Evolutionary conservation across 768 basidiomycete species (phyloP).

Genomic region (Lactarius sp.): DNA sequence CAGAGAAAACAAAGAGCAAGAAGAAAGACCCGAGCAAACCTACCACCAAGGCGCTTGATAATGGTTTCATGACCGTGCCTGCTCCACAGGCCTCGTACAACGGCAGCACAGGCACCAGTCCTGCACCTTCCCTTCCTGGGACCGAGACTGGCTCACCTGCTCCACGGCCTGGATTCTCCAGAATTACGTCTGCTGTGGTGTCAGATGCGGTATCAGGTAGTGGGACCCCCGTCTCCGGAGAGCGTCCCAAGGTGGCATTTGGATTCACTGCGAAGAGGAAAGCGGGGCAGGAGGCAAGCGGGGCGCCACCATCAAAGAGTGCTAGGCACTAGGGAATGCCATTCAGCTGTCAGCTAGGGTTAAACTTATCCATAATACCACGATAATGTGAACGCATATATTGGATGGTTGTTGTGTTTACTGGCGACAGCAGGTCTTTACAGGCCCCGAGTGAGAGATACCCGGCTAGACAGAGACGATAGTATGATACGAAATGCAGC

Average conservation of each 20-base stretch:
- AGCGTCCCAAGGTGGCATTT: constrained; percentile 71
- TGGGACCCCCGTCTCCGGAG: constrained; percentile 55
- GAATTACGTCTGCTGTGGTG: constrained; percentile 57
- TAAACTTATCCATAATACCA: constrained; percentile 18
- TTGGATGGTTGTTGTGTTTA: not conserved
- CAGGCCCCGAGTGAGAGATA: not conserved
- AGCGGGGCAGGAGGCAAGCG: constrained; percentile 62
- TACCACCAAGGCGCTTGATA: constrained; percentile 42
- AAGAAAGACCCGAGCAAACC: constrained; percentile 60
- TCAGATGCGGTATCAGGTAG: constrained; percentile 39
- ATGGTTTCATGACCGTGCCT: constrained; percentile 71
- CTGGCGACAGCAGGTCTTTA: not conserved
- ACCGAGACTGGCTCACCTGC: constrained; percentile 53
- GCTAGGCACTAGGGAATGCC: constrained; percentile 21
- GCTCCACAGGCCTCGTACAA: constrained; percentile 46
- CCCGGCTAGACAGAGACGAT: not conserved
- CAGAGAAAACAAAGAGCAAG: constrained; percentile 78
- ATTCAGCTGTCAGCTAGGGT: not conserved
- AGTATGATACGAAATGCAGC: constrained; percentile 3
- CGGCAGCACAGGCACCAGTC: constrained; percentile 36
- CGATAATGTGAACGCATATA: constrained; percentile 2
- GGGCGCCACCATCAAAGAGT: constrained; percentile 61
- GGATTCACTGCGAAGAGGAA: constrained; percentile 80
- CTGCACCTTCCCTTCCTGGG: constrained; percentile 37
- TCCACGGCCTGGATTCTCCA: constrained; percentile 70